phyloP scores from a whole-genome alignment of 202 grass and related monocot species.

The Alloteropsis angusta region DNA sequence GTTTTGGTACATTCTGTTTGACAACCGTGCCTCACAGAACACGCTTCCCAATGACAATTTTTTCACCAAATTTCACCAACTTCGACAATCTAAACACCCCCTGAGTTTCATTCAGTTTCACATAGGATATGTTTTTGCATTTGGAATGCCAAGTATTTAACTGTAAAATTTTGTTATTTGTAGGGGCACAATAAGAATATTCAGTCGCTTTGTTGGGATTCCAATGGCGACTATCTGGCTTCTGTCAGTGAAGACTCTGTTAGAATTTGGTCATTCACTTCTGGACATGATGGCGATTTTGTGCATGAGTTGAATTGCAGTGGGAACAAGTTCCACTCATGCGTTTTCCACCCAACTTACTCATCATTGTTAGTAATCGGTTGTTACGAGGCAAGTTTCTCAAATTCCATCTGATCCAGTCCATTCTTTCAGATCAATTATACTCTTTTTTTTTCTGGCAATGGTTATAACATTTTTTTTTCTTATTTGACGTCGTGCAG shows the following conservation, averaged over 20 bases:
- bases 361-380: slow-evolving; percentile 74
- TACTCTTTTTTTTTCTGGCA: neutral
- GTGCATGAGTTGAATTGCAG: slow-evolving; percentile 68
- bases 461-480: neutral
- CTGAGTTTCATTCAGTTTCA: neutral
- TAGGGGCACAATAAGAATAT: slow-evolving; percentile 85
- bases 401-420: neutral
- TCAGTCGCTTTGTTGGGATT: slow-evolving; percentile 83
- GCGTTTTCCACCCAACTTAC: slow-evolving; percentile 82
- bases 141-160: neutral
- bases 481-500: slow-evolving; percentile 37
- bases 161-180: slow-evolving; percentile 25
- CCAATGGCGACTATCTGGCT: slow-evolving; percentile 71
- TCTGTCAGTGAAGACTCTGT: slow-evolving; percentile 93
- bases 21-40: no score
- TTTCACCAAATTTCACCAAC: no score
- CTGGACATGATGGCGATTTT: slow-evolving; percentile 74
- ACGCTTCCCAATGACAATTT: no score
- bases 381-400: slow-evolving; percentile 72
- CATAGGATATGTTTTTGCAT: neutral
- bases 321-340: slow-evolving; percentile 88
- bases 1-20: neutral
- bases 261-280: slow-evolving; percentile 71
- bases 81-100: no score
- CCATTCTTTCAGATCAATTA: neutral